phyloP scores from a whole-genome alignment of 768 basidiomycete species.

The Lactarius indigo region DNA sequence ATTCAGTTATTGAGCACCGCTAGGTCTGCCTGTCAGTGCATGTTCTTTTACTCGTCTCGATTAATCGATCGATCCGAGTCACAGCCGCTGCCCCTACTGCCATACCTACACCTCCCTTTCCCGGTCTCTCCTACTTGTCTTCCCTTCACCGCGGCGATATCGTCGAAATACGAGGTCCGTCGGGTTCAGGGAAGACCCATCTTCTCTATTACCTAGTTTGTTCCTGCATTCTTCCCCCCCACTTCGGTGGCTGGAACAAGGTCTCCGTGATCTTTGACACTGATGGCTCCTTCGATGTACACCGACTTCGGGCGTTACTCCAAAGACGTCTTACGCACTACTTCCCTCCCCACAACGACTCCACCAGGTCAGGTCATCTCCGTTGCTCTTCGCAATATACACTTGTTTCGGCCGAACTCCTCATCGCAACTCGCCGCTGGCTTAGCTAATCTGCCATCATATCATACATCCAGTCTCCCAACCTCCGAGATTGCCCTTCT shows the following conservation, averaged over 20 bases:
- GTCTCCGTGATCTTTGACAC: slow-evolving; percentile 68
- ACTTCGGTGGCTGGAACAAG: slow-evolving; percentile 55
- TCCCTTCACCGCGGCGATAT: slow-evolving; percentile 55
- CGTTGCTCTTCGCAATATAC: slow-evolving; percentile 50
- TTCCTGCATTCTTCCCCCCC: slow-evolving; percentile 52
- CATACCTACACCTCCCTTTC: slow-evolving; percentile 17
- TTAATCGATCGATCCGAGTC: slow-evolving; percentile 1
- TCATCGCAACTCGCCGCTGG: slow-evolving; percentile 67
- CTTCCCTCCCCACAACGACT: slow-evolving; percentile 20
- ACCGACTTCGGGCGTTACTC: slow-evolving; percentile 53
- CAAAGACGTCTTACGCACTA: slow-evolving; percentile 40
- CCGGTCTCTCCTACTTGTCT: slow-evolving; percentile 26
- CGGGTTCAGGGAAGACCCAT: slow-evolving; percentile 75
- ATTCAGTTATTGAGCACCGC: slow-evolving; percentile 13
- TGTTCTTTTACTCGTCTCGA: not conserved
- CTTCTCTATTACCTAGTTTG: slow-evolving; percentile 65
- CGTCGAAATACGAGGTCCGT: slow-evolving; percentile 72
- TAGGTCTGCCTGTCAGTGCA: slow-evolving; percentile 14
- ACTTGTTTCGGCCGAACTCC: slow-evolving; percentile 67
- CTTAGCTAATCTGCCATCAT: slow-evolving; percentile 52
- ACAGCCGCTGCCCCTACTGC: slow-evolving; percentile 7
- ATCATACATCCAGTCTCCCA: slow-evolving; percentile 47
- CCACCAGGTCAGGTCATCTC: slow-evolving; percentile 32
- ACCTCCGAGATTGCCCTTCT: slow-evolving; percentile 60
- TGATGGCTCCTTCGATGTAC: slow-evolving; percentile 60